Conservation (phyloP, 192 early-diverging fungal species). For the Dissophora globulifera region DNA sequence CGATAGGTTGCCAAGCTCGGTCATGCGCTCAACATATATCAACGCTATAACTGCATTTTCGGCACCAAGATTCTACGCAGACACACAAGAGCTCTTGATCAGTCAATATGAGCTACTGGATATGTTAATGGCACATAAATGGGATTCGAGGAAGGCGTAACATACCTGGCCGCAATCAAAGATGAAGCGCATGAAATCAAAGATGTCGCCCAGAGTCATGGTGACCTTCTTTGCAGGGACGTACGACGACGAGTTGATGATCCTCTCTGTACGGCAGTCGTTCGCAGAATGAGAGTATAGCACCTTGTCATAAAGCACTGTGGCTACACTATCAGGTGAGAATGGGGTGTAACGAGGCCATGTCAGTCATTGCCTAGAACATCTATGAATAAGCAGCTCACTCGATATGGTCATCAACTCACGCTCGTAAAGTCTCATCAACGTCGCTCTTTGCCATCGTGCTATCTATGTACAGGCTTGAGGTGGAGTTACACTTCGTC, state of each 20-base stretch:
- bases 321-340: conserved; percentile 27
- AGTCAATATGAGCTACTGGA: neutral
- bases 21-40: conserved; percentile 80
- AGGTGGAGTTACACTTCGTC: conserved; percentile 51
- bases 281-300: conserved; percentile 33
- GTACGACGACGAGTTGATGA: conserved; percentile 47
- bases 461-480: conserved; percentile 50
- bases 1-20: conserved; percentile 64
- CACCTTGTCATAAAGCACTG: conserved; percentile 39
- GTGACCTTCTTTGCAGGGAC: conserved; percentile 20
- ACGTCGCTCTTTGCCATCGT: conserved; percentile 51
- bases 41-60: conserved; percentile 70
- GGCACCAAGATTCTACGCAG: conserved; percentile 57
- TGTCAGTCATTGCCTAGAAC: too few species aligned
- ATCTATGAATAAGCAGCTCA: neutral
- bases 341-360: too few species aligned
- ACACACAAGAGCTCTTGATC: too few species aligned
- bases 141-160: neutral
- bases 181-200: conserved; percentile 70
- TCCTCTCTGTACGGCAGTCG: conserved; percentile 41
- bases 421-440: conserved; percentile 46
- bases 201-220: conserved; percentile 63
- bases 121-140: neutral
- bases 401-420: conserved; percentile 1
- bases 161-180: conserved; percentile 69